Base-by-base conservation (phyloP, 2,329 filamentous ascomycete species). In the Penicillium concentricum region DNA sequence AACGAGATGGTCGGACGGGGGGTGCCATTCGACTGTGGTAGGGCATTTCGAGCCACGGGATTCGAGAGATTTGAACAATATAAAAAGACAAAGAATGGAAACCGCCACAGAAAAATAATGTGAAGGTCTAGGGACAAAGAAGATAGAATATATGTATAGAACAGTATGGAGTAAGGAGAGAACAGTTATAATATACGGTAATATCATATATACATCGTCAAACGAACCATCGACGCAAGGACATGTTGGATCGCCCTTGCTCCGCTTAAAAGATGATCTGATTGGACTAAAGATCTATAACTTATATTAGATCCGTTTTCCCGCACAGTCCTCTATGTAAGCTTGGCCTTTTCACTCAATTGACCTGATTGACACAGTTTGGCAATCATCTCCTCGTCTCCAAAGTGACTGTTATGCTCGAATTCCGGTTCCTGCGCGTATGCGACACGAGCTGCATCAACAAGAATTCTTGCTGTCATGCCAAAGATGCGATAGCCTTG, bases 401-500 rank as follows among this genome's bases (percentile, higher is more conserved):
- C 86, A 67, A 86, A 82, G 70, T 85, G 81, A 53, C 78, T 79
- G 59, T 86, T 84, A 67, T 85, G 84, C 77, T 95, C 91, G 72
- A 96, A 96, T 70, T 91, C 88, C 4, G 93, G 93, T 70, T 90
- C 85, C 75, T 89, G 83, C 2, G 77, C 88, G 72, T 94, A 97
- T 20, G 92, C 93, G 18, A 96, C 82, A 60, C 90, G 81, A 34
- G 93, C 92, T 5, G 89, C 88, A 75, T 97, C 93, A 5, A 97
- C 90, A 53, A 97, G 73, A 53, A 97, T 93, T 51, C 91, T 81
- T 3, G 91, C 93, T 51, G 93, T 97, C 91, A 97, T 93, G 16
- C 93, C 93, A 84, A 92, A 97, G 5, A 97, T 92, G 64, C 89
- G 87, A 75, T 94, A 96, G 37, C 89, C 80, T 41, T 77, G 77